Conservation (phyloP, 1,139 yeast species). For the Pichia sp. region DNA sequence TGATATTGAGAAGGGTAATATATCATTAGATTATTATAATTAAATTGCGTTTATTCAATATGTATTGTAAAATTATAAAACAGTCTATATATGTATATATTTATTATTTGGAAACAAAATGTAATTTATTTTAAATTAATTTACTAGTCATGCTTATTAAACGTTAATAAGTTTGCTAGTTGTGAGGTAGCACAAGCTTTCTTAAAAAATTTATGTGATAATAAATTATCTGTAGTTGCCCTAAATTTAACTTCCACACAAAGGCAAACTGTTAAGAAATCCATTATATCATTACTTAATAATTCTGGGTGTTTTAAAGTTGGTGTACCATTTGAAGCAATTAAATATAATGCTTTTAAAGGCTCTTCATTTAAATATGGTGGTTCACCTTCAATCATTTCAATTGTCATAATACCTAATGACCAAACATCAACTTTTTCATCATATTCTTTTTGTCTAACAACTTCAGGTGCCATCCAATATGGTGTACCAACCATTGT, state of each 20-base stretch:
- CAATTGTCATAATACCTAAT: constrained; percentile 95
- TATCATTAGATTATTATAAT: no score
- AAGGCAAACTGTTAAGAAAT: constrained; percentile 82
- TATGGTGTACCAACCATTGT: constrained; percentile 99
- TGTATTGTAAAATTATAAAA: no score
- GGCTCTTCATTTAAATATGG: constrained; percentile 97
- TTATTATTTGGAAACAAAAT: not conserved
- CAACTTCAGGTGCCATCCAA: constrained; percentile 99
- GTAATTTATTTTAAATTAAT: not conserved
- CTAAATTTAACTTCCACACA: constrained; percentile 93
- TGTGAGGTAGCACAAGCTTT: constrained; percentile 66
- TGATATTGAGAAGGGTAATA: constrained; percentile 15
- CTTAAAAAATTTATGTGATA: constrained; percentile 72
- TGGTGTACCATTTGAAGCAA: constrained; percentile 97
- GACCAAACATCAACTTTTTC: constrained; percentile 99
- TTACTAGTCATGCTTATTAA: constrained; percentile 15
- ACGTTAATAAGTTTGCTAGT: constrained; percentile 49
- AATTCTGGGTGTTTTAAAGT: constrained; percentile 82
- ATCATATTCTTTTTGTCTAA: constrained; percentile 91
- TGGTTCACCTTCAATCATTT: constrained; percentile 98
- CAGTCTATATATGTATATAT: no score
- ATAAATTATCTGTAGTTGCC: constrained; percentile 82
- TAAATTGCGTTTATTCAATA: no score
- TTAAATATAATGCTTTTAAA: constrained; percentile 75
- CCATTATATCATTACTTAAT: constrained; percentile 72